Evolutionary conservation across 2,329 filamentous ascomycete species (phyloP).

Genomic region (Paecilomyces formosus): DNA sequence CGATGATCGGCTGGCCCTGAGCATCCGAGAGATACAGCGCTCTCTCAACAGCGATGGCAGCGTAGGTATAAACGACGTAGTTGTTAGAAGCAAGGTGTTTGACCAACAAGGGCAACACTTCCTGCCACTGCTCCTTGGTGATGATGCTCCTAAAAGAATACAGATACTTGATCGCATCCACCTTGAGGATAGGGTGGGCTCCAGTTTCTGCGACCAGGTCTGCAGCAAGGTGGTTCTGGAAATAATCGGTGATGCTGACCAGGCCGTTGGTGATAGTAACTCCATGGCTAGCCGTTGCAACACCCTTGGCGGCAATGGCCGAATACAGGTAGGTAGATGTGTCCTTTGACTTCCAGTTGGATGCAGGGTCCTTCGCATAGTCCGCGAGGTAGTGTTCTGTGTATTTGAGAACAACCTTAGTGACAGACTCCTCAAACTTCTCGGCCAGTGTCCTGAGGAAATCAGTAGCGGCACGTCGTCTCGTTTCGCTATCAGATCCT

Average conservation of each 20-base stretch:
- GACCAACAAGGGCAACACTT: conserved; percentile 80
- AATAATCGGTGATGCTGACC: conserved; percentile 89
- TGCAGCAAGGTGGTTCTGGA: conserved; percentile 84
- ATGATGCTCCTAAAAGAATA: conserved; percentile 96
- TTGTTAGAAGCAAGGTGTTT: conserved; percentile 84
- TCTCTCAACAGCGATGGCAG: conserved; percentile 91
- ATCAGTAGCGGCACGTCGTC: conserved; percentile 85
- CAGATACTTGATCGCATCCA: conserved; percentile 96
- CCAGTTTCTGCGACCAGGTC: conserved; percentile 67
- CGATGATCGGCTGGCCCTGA: conserved; percentile 68
- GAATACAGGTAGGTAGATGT: conserved; percentile 96
- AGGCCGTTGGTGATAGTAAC: conserved; percentile 83
- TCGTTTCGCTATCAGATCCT: conserved; percentile 90
- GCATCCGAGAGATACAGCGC: conserved; percentile 77
- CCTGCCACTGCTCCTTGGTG: conserved; percentile 84
- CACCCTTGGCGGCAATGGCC: conserved; percentile 86
- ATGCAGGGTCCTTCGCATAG: conserved; percentile 58
- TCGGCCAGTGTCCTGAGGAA: conserved; percentile 85
- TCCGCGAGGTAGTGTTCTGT: conserved; percentile 73
- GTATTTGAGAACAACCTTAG: conserved; percentile 78
- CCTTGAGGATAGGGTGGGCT: conserved; percentile 80
- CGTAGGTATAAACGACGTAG: conserved; percentile 97
- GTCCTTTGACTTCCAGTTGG: conserved; percentile 95
- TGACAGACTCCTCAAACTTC: conserved; percentile 79
- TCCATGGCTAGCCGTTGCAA: conserved; percentile 78